phyloP scores from a whole-genome alignment of 352 stramenopile species.

The Aphanomyces euteiches region DNA sequence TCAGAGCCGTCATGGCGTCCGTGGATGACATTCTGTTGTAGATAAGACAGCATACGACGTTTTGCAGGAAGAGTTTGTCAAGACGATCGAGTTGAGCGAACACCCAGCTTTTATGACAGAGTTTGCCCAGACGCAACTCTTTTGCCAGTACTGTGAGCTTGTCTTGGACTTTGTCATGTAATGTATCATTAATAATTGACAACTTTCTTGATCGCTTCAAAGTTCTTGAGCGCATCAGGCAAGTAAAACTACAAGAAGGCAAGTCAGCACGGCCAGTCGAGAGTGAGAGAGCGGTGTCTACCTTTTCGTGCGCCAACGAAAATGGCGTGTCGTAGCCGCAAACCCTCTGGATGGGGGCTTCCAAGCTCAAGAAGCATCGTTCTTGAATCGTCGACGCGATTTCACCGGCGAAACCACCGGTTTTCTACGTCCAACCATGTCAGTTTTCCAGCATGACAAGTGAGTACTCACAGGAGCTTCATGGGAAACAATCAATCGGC shows the following conservation, averaged over 20 bases:
- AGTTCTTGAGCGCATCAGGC: constrained; percentile 92
- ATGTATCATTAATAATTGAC: constrained; percentile 71
- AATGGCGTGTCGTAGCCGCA: constrained; percentile 97
- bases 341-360: constrained; percentile 92
- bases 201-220: constrained; percentile 92
- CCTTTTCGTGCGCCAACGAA: constrained; percentile 94
- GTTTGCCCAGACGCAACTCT: constrained; percentile 82
- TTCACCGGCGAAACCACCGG: constrained; percentile 94
- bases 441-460: background rate
- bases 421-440: constrained; percentile 44
- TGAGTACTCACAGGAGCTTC: constrained; percentile 88
- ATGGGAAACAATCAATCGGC: constrained; percentile 94
- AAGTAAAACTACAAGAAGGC: constrained; percentile 75
- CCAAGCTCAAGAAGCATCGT: constrained; percentile 94
- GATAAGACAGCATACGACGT: constrained; percentile 66
- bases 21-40: constrained; percentile 25
- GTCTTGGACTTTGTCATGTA: constrained; percentile 38
- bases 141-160: constrained; percentile 83
- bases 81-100: constrained; percentile 61
- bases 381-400: constrained; percentile 92
- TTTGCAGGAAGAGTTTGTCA: constrained; percentile 68
- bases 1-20: constrained; percentile 24
- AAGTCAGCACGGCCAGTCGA: background rate
- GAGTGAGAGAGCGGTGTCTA: constrained; percentile 24
- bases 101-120: constrained; percentile 73